Base-by-base conservation (phyloP, 2,329 filamentous ascomycete species). In the Apiospora arundinis region DNA sequence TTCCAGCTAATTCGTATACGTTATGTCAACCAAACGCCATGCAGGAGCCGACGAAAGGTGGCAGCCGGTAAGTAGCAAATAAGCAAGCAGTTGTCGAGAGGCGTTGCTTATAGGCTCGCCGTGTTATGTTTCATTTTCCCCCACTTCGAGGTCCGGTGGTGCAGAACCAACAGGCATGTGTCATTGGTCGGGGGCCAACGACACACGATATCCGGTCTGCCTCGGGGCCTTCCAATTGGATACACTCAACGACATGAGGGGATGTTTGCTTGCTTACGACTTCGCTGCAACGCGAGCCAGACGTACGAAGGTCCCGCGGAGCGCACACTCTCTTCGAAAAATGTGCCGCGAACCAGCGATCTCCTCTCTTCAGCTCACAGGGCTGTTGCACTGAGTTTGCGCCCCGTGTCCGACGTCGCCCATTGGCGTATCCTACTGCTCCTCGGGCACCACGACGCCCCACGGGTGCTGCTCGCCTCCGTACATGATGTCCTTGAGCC, bases 401-500 rank as follows among this genome's bases (percentile, higher is more conserved):
- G 18, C 6, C 23, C 49, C 56, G 40, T 40, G 56, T 40, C 56
- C 23, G 3, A 63, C 21, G 32, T 40, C 21, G 56, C 56, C 11
- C 32, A 14, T 25, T 9, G 12, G 18, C 21, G 32, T 32, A 32
- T 32, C 32, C 78, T 76, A 76, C 74, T 80, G 76, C 76, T 90
- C 87, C 81, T 93, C 90, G 69, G 89, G 84, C 46, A 95, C 86
- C 46, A 92, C 86, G 70, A 93, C 87, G 46, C 88, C 91, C 92
- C 92, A 95, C 67, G 88, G 83, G 79, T 94, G 92, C 71, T 91
- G 78, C 77, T 87, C 89, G 71, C 87, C 87, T 72, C 92, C 92
- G 80, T 92, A 94, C 91, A 93, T 94, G 82, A 95, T 93, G 75
- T 92, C 90, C 74, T 86, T 85, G 74, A 95, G 83, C 88, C 88